Percentiles rank a stretch among this genome's conserved stretches.
Conservation (phyloP, 805 yeast genomes). For the Kluyveromyces dobzhanskii region DNA sequence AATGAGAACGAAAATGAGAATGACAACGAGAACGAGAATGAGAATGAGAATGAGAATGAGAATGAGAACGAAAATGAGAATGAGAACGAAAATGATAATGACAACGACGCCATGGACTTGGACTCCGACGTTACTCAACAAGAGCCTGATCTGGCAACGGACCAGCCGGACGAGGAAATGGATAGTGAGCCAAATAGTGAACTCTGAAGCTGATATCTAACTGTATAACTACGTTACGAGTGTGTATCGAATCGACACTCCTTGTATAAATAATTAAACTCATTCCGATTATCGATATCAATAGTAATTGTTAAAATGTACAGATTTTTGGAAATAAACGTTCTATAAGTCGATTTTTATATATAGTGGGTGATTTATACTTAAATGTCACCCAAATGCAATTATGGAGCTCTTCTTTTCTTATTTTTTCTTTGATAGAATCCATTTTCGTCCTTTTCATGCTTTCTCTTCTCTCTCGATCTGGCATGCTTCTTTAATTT, state of each 20-base stretch:
- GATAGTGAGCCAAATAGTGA: conserved; percentile 4
- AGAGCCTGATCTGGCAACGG: conserved; percentile 7
- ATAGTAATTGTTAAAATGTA: not conserved
- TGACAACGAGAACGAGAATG: conserved; percentile 10
- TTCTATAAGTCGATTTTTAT: not conserved
- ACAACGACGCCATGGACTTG: conserved; percentile 1
- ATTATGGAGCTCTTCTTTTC: conserved; percentile 22
- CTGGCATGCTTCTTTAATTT: conserved; percentile 69
- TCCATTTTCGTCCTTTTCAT: conserved; percentile 68
- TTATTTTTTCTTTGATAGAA: conserved; percentile 59
- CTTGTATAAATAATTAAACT: too few species aligned
- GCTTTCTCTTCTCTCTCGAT: conserved; percentile 69
- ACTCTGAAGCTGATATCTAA: not conserved
- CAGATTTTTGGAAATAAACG: not conserved
- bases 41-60: conserved; percentile 1
- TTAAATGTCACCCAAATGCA: not conserved
- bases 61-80: conserved; percentile 10
- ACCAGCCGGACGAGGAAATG: conserved; percentile 2
- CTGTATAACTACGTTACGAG: too few species aligned
- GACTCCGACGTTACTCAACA: conserved; percentile 10
- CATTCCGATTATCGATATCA: too few species aligned
- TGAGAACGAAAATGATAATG: not conserved
- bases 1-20: conserved; percentile 8
- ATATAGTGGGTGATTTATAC: not conserved
- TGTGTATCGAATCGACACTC: too few species aligned